Evolutionary conservation across 441 rosid species (phyloP), one percentile per base, ranked within the genome.

Genomic region (Macaranga tanarius): DNA sequence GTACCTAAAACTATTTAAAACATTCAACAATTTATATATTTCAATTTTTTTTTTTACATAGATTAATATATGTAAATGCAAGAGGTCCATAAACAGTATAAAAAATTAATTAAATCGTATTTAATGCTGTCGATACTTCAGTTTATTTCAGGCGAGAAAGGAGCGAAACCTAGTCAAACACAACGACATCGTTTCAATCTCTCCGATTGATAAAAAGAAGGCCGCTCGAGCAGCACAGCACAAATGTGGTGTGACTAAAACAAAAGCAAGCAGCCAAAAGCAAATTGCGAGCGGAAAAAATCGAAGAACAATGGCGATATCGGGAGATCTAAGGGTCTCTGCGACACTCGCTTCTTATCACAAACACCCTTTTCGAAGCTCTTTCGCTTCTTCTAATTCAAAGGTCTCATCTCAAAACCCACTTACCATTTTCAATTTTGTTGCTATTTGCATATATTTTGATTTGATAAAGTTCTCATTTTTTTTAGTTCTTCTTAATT

Each of bases 281-380:
- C 28, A 42, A 8, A 31, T 65, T 25, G 70, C 28, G 59, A 42
- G 56, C 16, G 16, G 4, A 42, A 28, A 64, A 1, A 26, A 20
- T 13, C 26, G 51, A 57, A 71, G 73, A 58, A 62, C 26, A 82
- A 95, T 92, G 97, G 87, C 91, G 69, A 84, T 87, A 58, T 84
- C 86, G 23, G 97, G 92, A 81, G 87, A 85, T 84, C 85, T 95
- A 69, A 89, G 89, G 76, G 84, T 95, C 71, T 86, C 93, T 48
- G 91, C 97, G 2, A 82, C 87, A 9, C 75, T 88, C 51, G 87
- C 82, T 3, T 82, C 94, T 62, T 87, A 82, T 83, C 86, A 60
- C 65, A 81, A 71, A 22, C 91, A 72, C 59, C 86, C 86, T 28
- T 71, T 76, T 66, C 89, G 85, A 52, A 69, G 80, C 79, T 81